Conservation (phyloP, 805 yeast genomes). For the Yamadazyma laniorum region DNA sequence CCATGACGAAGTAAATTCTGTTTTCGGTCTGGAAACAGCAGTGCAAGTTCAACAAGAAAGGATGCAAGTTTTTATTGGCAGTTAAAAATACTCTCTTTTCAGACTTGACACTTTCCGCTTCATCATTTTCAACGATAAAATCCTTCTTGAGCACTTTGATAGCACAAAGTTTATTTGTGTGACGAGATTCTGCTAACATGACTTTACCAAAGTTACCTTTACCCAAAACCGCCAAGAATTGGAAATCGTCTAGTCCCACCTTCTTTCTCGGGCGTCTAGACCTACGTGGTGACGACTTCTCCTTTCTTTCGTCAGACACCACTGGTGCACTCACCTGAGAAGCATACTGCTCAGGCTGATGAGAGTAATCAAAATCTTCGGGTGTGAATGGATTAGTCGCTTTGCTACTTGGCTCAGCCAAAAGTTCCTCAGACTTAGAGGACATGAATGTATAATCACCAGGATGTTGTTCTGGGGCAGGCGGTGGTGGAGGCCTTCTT, state of each 20-base stretch:
- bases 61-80: constrained; percentile 87
- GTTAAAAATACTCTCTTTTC: constrained; percentile 88
- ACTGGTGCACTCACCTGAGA: constrained; percentile 2
- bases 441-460: constrained; percentile 25
- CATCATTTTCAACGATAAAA: constrained; percentile 91
- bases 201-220: constrained; percentile 99
- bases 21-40: constrained; percentile 98
- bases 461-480: background rate
- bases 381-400: constrained; percentile 14
- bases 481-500: constrained; percentile 22
- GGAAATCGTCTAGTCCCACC: constrained; percentile 92
- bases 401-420: constrained; percentile 11
- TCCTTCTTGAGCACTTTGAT: constrained; percentile 96
- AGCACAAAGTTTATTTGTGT: constrained; percentile 80
- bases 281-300: constrained; percentile 20
- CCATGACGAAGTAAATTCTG: constrained; percentile 97
- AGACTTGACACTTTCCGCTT: constrained; percentile 90
- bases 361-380: constrained; percentile 27
- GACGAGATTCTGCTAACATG: constrained; percentile 92
- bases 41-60: constrained; percentile 84
- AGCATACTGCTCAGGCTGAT: constrained; percentile 18
- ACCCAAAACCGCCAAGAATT: constrained; percentile 90
- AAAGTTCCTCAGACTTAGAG: constrained; percentile 18
- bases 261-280: constrained; percentile 52
- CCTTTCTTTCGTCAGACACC: constrained; percentile 6